Percentiles rank a stretch among this genome's conserved stretches.
These are phyloP conservation scores for Nothophaeocryptopus gaeumannii DNA, from an alignment of 2,329 filamentous ascomycete species.

Conservation along the genomic window DNA sequence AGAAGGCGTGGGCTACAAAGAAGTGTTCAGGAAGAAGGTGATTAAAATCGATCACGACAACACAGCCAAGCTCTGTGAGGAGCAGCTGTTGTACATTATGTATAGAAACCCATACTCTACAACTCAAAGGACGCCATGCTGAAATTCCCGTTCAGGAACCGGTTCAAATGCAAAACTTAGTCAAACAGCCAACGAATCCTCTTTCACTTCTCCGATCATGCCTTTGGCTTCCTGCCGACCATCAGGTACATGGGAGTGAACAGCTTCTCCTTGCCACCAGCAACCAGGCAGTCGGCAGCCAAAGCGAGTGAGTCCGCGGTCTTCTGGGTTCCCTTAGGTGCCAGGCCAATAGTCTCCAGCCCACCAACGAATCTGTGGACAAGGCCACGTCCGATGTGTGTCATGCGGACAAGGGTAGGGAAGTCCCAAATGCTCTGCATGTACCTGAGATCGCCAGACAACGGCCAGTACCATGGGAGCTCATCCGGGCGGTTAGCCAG, in stretches of 20 bases:
- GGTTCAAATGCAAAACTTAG: too few species aligned
- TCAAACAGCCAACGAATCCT: too few species aligned
- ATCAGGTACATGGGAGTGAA: slow-evolving; percentile 99
- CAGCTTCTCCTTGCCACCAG: slow-evolving; percentile 79
- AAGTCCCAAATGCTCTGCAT: slow-evolving; percentile 75
- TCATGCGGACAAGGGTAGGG: slow-evolving; percentile 85
- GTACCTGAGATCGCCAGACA: slow-evolving; percentile 81
- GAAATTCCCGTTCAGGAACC: too few species aligned
- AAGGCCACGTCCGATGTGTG: slow-evolving; percentile 71
- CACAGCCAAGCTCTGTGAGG: too few species aligned
- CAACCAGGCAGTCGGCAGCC: slow-evolving; percentile 81
- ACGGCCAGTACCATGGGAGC: slow-evolving; percentile 91
- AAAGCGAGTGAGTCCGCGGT: slow-evolving; percentile 82
- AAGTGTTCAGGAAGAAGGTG: too few species aligned
- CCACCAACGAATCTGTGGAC: slow-evolving; percentile 75
- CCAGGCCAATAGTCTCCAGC: slow-evolving; percentile 73
- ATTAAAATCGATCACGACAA: too few species aligned
- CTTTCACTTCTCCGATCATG: too few species aligned
- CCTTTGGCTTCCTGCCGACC: slow-evolving; percentile 77
- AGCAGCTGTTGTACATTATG: too few species aligned
- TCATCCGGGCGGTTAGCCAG: slow-evolving; percentile 72
- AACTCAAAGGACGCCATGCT: too few species aligned
- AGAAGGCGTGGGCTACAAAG: too few species aligned
- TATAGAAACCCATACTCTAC: too few species aligned
- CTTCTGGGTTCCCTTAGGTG: slow-evolving; percentile 87